A percentile compares a stretch with the other conserved stretches of the same genome.
Evolutionary conservation across 2,329 filamentous ascomycete species (phyloP).

Genomic region (Cordyceps tenuipes): DNA sequence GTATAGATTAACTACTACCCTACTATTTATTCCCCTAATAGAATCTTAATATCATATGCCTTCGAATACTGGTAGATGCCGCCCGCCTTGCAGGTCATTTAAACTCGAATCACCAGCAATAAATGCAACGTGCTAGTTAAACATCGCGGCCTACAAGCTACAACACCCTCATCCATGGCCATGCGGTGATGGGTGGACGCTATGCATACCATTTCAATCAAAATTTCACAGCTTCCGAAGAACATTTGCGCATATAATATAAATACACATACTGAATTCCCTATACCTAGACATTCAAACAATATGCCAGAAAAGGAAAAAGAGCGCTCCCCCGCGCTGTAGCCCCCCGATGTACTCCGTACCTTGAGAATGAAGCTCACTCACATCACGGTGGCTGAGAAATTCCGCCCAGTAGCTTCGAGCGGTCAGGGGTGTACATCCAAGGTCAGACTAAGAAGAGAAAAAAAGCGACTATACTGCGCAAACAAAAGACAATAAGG

Average conservation of each 20-base stretch:
- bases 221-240: too few relatives aligned
- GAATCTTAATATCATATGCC: too few relatives aligned
- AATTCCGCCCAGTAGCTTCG: neutral
- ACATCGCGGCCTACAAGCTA: too few relatives aligned
- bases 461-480: constrained; percentile 9
- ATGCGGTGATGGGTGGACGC: too few relatives aligned
- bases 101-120: too few relatives aligned
- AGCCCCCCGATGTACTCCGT: neutral
- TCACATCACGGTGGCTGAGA: neutral
- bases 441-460: constrained; percentile 12
- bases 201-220: too few relatives aligned
- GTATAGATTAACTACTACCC: too few relatives aligned
- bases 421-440: neutral
- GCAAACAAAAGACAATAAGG: constrained; percentile 6
- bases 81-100: too few relatives aligned
- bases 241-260: neutral
- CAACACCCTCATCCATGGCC: too few relatives aligned
- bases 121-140: too few relatives aligned
- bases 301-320: constrained; percentile 7
- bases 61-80: too few relatives aligned
- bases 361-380: constrained; percentile 2
- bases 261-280: constrained; percentile 4
- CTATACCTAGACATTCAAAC: constrained; percentile 11
- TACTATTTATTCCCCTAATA: neutral
- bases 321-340: neutral